A percentile compares a stretch with the other conserved stretches of the same genome.
Conservation (phyloP, 2,329 filamentous ascomycete genomes). For the Penicillium corylophilum region DNA sequence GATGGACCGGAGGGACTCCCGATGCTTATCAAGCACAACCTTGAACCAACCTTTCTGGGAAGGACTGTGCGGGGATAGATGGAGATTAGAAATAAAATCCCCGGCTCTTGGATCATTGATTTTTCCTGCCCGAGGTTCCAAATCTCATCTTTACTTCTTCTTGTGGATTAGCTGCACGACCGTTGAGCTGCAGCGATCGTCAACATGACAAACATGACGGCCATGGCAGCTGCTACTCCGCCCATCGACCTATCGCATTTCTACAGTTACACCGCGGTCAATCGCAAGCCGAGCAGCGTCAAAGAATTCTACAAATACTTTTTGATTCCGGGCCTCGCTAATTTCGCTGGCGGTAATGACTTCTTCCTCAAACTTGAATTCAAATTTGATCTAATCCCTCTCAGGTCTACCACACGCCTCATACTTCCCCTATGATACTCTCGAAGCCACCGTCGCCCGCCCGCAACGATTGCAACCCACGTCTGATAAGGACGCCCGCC, state of each 20-base stretch:
- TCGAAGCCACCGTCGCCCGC: conserved; percentile 76
- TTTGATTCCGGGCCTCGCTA: conserved; percentile 59
- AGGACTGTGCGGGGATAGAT: conserved; percentile 4
- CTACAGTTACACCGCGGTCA: conserved; percentile 67
- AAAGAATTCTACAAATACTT: conserved; percentile 90
- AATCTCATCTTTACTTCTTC: background rate
- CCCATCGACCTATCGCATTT: conserved; percentile 79
- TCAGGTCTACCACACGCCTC: conserved; percentile 74
- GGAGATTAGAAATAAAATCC: conserved; percentile 5
- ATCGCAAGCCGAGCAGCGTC: conserved; percentile 64
- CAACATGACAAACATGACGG: too few relatives aligned
- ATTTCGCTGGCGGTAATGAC: conserved; percentile 57
- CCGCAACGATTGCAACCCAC: conserved; percentile 73
- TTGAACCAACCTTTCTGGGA: background rate
- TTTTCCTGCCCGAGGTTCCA: background rate
- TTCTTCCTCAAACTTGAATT: background rate
- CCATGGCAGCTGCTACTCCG: conserved; percentile 32
- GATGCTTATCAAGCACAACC: conserved; percentile 17
- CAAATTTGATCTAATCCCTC: background rate
- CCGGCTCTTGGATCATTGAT: background rate
- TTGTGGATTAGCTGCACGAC: conserved; percentile 10
- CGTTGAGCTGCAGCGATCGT: conserved; percentile 18
- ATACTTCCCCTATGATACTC: conserved; percentile 87
- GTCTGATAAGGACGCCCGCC: conserved; percentile 51
- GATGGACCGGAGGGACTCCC: background rate